A percentile compares a stretch with the other conserved stretches of the same genome.
Evolutionary conservation across 495 filamentous ascomycete genomes (phyloP).

Genomic region (Chaetomium tenue): DNA sequence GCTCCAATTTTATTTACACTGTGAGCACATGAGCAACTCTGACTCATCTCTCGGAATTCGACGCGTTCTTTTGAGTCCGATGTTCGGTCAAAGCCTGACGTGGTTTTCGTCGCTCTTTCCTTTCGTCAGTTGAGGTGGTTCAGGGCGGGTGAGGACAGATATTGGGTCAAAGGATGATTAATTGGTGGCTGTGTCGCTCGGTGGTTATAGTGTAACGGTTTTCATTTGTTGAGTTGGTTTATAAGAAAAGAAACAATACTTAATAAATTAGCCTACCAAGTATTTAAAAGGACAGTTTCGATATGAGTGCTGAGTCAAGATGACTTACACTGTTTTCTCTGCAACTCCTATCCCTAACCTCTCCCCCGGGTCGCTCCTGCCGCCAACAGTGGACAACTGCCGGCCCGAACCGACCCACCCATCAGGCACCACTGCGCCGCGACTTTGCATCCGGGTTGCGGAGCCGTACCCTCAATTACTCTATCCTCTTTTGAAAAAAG

Average conservation of each 20-base stretch:
- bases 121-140: background rate
- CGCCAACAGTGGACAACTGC: background rate
- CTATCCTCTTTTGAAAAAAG: background rate
- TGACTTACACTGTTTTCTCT: background rate
- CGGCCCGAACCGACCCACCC: slow-evolving; percentile 4
- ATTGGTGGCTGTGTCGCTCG: background rate
- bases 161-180: background rate
- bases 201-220: too few relatives aligned
- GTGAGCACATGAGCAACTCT: background rate
- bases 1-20: background rate
- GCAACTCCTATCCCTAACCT: slow-evolving; percentile 1
- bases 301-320: background rate
- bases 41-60: background rate
- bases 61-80: background rate
- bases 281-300: background rate
- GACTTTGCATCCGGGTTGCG: slow-evolving; percentile 2
- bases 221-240: background rate
- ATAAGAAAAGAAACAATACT: background rate
- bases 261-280: too few relatives aligned
- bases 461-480: background rate
- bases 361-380: slow-evolving; percentile 14
- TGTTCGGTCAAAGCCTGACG: background rate
- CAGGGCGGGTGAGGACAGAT: slow-evolving; percentile 14
- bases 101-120: slow-evolving; percentile 4
- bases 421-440: slow-evolving; percentile 20